Percentiles rank a stretch among this genome's conserved stretches.
phyloP scores from a whole-genome alignment of 805 yeast species.

The Metschnikowia similis region DNA sequence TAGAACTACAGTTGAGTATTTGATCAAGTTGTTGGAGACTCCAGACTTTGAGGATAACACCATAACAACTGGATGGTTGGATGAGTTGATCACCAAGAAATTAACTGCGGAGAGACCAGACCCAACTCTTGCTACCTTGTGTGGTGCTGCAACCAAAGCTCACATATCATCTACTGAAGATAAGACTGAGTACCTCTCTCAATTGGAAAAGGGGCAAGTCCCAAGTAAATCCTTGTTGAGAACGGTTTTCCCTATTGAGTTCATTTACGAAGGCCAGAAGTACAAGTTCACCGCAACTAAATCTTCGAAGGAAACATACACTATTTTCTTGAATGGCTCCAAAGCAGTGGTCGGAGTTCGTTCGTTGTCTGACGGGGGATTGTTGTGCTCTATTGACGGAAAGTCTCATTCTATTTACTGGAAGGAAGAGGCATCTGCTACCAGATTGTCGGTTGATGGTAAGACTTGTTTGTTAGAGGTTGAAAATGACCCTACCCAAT shows the following conservation, averaged over 20 bases:
- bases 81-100: constrained; percentile 87
- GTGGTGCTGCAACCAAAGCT: constrained; percentile 98
- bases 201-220: constrained; percentile 95
- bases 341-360: constrained; percentile 83
- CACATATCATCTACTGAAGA: constrained; percentile 72
- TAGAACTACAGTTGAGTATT: constrained; percentile 95
- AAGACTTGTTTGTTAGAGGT: constrained; percentile 91
- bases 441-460: constrained; percentile 90
- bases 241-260: constrained; percentile 89
- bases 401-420: constrained; percentile 93
- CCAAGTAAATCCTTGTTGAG: constrained; percentile 76
- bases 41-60: constrained; percentile 95
- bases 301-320: constrained; percentile 79
- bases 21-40: constrained; percentile 91
- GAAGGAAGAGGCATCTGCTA: constrained; percentile 96
- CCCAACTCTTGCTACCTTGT: constrained; percentile 79
- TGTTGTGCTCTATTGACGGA: constrained; percentile 83
- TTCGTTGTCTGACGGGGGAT: constrained; percentile 91
- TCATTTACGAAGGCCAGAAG: constrained; percentile 89
- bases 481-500: constrained; percentile 97
- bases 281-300: constrained; percentile 95
- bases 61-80: constrained; percentile 98
- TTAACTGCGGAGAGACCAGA: constrained; percentile 98
- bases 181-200: constrained; percentile 60
- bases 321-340: constrained; percentile 90